Base-by-base conservation (phyloP, 805 yeast genomes). In the Clavispora phyllophila region DNA sequence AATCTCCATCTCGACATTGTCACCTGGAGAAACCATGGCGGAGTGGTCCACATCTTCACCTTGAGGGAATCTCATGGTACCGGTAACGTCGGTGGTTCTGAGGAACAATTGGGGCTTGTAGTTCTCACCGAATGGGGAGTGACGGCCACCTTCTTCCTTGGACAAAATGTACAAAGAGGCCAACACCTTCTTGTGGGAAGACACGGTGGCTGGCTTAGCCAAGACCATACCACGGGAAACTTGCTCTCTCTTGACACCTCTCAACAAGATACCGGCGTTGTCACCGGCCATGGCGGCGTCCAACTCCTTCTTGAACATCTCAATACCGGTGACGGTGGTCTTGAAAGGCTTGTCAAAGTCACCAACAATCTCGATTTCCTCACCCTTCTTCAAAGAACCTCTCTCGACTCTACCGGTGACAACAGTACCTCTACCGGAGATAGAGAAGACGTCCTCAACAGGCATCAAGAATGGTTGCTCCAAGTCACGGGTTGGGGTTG, bases 401-500 rank as follows among this genome's bases (percentile, higher is more conserved):
- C 99, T 89, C 79, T 91, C 98, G 57, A 89, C 99, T 75, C 98
- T 87, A 68, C 99, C 99, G 44, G 98, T 87, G 60, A 87, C 96
- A 56, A 93, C 99, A 47, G 99, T 93, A 75, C 99, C 99, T 82
- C 99, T 91, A 73, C 99, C 99, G 36, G 98, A 87, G 57, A 93
- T 93, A 46, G 98, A 88, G 80, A 91, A 93, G 50, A 89, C 90
- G 61, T 88, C 96, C 78, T 93, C 99, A 57, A 93, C 82, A 51
- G 98, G 97, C 86, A 93, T 82, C 71, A 93, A 73, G 80, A 93
- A 93, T 55, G 97, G 90, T 72, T 89, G 87, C 58, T 89, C 97
- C 58, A 91, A 78, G 66, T 93, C 97, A 78, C 99, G 89, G 57
- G 72, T 73, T 56, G 99, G 99, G 50, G 97, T 90, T 64, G 99